Evolutionary conservation across 164 flowering plant genomes (phyloP).

Genomic region (Saururus chinensis): DNA sequence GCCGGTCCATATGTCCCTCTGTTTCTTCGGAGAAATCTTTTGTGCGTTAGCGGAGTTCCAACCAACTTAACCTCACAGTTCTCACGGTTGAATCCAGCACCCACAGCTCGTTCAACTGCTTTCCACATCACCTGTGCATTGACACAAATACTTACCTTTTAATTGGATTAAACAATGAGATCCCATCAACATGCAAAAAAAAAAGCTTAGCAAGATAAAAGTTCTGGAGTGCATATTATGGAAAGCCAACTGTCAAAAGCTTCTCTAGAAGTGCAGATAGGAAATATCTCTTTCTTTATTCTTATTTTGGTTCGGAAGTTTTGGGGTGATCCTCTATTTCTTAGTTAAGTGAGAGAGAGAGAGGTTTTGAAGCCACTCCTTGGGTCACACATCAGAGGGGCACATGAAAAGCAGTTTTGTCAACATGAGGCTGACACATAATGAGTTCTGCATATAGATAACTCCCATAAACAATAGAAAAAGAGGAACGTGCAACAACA

Average conservation of each 20-base stretch:
- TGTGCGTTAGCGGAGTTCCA: slow-evolving; percentile 86
- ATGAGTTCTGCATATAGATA: too few relatives aligned
- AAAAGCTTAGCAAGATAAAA: too few relatives aligned
- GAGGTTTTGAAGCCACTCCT: too few relatives aligned
- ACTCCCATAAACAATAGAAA: not conserved
- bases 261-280: too few relatives aligned
- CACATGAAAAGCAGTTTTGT: too few relatives aligned
- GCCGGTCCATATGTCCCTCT: slow-evolving; percentile 97
- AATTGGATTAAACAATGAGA: not conserved
- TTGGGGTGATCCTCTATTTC: too few relatives aligned
- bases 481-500: not conserved
- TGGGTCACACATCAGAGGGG: too few relatives aligned
- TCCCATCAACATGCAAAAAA: not conserved
- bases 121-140: slow-evolving; percentile 71
- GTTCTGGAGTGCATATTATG: not conserved
- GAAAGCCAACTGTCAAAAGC: not conserved
- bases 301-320: too few relatives aligned
- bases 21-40: slow-evolving; percentile 75
- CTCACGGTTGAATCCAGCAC: slow-evolving; percentile 70
- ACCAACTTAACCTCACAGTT: slow-evolving; percentile 85
- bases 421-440: not conserved
- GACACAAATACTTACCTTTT: not conserved
- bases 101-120: slow-evolving; percentile 88
- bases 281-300: too few relatives aligned
- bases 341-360: too few relatives aligned